These are phyloP conservation scores for Ettlia oleoabundans DNA, from an alignment of 139 green algal genomes.

Conservation along the genomic window DNA sequence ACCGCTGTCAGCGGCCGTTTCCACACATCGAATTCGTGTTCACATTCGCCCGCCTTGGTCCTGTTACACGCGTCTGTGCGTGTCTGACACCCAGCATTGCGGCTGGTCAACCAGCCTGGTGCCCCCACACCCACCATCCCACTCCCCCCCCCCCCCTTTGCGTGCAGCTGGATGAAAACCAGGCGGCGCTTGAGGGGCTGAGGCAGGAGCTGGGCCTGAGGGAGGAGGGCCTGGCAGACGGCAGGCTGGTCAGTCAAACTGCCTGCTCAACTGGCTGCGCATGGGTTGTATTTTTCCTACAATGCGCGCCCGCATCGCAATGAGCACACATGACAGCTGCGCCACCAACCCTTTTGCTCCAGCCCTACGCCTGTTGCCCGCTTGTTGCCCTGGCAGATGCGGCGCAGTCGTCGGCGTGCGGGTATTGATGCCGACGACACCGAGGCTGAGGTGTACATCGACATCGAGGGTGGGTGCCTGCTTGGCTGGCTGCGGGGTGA, in stretches of 20 bases:
- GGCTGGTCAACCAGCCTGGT: too few relatives aligned
- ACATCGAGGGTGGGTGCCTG: conserved; percentile 1
- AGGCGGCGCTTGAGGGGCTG: not conserved
- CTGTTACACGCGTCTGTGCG: too few relatives aligned
- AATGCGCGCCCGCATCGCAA: too few relatives aligned
- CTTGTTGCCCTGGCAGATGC: conserved; percentile 18
- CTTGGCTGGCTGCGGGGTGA: not conserved
- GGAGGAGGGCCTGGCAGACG: not conserved
- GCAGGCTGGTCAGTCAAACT: not conserved
- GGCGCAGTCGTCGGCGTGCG: conserved; percentile 35
- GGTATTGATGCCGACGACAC: conserved; percentile 34
- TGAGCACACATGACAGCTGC: not conserved
- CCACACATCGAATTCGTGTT: too few relatives aligned
- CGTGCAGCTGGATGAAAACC: conserved; percentile 13
- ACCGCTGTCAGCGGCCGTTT: too few relatives aligned
- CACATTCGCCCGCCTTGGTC: too few relatives aligned
- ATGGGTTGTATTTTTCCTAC: not conserved
- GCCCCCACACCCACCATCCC: too few relatives aligned
- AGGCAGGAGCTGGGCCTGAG: conserved; percentile 8
- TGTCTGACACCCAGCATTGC: too few relatives aligned
- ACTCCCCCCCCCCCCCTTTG: too few relatives aligned
- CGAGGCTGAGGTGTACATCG: conserved; percentile 24
- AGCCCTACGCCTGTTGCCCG: not conserved
- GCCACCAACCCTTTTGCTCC: not conserved
- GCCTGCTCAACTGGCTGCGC: not conserved